Conservation (phyloP, 257 asterid species). For the Ilex aquifolium region DNA sequence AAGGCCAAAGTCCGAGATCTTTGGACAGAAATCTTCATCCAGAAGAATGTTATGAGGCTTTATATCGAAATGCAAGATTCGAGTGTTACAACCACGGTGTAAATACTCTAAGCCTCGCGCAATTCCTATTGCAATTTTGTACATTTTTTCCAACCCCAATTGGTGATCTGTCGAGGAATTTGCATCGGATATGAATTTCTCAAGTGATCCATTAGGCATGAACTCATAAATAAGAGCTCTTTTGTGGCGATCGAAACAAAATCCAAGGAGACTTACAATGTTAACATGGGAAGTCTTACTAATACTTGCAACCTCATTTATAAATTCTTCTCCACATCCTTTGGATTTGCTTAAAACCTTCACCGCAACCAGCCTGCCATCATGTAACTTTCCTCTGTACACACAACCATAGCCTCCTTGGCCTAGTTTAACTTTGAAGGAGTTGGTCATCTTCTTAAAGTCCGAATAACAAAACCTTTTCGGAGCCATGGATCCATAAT, state of each 20-base stretch:
- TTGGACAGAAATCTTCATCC: neutral
- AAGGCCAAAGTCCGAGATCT: neutral
- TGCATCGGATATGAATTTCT: slow-evolving; percentile 34
- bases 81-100: neutral
- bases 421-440: neutral
- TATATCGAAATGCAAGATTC: neutral
- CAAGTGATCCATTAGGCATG: slow-evolving; percentile 62
- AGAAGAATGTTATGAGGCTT: neutral
- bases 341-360: neutral
- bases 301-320: slow-evolving; percentile 61
- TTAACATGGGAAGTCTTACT: slow-evolving; percentile 61
- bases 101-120: neutral
- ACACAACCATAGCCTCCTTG: slow-evolving; percentile 35
- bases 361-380: neutral
- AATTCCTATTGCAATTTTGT: neutral
- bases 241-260: slow-evolving; percentile 30
- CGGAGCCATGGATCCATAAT: neutral
- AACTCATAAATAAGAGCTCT: slow-evolving; percentile 52
- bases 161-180: neutral
- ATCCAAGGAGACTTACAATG: slow-evolving; percentile 59
- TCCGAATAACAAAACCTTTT: neutral
- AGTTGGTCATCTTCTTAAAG: neutral
- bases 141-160: neutral
- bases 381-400: slow-evolving; percentile 17
- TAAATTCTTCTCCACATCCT: slow-evolving; percentile 31